Base-by-base conservation (phyloP, 495 filamentous ascomycete species). In the Aspergillus carlsbadensis region DNA sequence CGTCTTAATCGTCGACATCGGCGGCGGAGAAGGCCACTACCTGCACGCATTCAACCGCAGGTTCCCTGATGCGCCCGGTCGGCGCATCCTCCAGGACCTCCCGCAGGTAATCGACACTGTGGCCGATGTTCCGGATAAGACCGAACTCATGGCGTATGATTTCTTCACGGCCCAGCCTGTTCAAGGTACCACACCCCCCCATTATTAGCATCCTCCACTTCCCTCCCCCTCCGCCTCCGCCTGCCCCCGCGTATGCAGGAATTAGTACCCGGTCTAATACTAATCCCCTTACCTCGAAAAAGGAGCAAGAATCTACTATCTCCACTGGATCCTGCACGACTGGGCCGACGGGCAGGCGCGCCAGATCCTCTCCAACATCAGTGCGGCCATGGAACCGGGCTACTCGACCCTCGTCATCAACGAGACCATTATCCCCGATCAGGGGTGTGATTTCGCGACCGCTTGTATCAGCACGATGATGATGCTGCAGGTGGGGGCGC, bases 271-370 rank as follows among this genome's bases (percentile, higher is more conserved):
- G 36, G 5, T 29, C 26, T 49, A 8, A 49, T 34, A n/a, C n/a
- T n/a, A 10, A 20, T 3, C 26, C 17, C 24, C 29, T 1, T 48
- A 2, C 6, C 21, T 17, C 75, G 63, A 50, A 72, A 47, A 48
- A 78, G 79, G 75, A n/a, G 79, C 81, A 1, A 56, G 70, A 8
- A 65, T 73, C 4, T 83, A 82, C 54, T 73, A 76, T 55, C 67
- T 81, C 39, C 76, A 81, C 26, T 68, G 72, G 40, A 71, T 83
- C 8, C 65, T 84, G 8, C 78, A 83, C 41, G 79, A 84, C 61
- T 83, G 76, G 65, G 60, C 71, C 10, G 78, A 83, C 36, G 52
- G 62, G 5, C 57, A 65, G 6, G 69, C 70, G 39, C 61, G 47
- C 0, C 54, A 57, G 0, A 82, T 84, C 34, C 60, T 81, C 13